Percentiles rank a stretch among this genome's conserved stretches.
phyloP scores from a whole-genome alignment of 768 basidiomycete species.

The Suillus discolor region DNA sequence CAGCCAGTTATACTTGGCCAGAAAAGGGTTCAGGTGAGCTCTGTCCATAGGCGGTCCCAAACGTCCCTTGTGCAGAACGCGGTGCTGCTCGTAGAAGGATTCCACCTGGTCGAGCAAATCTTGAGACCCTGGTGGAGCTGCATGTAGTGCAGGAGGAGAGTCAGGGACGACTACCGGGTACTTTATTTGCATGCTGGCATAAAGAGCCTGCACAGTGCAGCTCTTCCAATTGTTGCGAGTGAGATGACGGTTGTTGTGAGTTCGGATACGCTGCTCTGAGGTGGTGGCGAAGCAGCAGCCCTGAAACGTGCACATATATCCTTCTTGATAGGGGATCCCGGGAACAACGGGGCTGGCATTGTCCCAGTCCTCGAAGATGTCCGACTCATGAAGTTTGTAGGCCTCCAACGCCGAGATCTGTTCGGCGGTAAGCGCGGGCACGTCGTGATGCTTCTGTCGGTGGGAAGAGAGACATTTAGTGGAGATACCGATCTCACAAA shows the following conservation, averaged over 20 bases:
- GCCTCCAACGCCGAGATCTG: not conserved
- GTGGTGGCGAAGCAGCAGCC: not conserved
- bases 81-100: not conserved
- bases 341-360: not conserved
- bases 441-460: not conserved
- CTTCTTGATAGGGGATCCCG: not conserved
- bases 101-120: not conserved
- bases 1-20: not conserved
- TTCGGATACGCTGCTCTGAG: not conserved
- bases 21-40: not conserved
- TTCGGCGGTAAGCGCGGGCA: not conserved
- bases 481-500: not conserved
- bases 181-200: not conserved
- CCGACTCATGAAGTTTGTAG: not conserved
- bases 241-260: not conserved
- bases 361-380: not conserved
- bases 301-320: not conserved
- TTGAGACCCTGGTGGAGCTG: not conserved
- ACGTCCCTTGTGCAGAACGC: not conserved
- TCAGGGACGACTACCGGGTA: not conserved
- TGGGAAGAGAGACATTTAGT: not conserved
- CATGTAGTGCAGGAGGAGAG: not conserved
- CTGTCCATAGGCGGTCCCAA: not conserved
- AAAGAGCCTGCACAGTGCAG: not conserved
- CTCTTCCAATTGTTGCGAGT: not conserved